These are phyloP conservation scores for Epichloe aotearoae DNA, from an alignment of 2,329 filamentous ascomycete species.

Conservation along the genomic window DNA sequence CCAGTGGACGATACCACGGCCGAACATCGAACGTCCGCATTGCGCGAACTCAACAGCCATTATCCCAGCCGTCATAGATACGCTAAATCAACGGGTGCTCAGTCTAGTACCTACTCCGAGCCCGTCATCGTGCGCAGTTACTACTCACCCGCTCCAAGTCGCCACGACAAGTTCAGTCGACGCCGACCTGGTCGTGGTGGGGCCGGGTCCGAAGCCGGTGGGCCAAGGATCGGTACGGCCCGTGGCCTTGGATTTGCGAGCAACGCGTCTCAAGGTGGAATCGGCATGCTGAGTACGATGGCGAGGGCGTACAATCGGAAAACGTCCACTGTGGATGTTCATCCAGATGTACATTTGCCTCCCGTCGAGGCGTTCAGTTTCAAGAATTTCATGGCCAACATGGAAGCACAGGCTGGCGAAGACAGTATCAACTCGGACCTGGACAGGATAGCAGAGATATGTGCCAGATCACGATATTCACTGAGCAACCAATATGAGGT, in stretches of 20 bases:
- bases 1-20: constrained; percentile 43
- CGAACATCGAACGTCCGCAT: constrained; percentile 43
- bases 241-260: constrained; percentile 21
- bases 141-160: constrained; percentile 30
- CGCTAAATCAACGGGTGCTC: constrained; percentile 41
- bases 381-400: constrained; percentile 48
- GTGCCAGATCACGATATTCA: constrained; percentile 50
- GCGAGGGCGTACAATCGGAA: constrained; percentile 29
- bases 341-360: constrained; percentile 35
- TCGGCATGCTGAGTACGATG: constrained; percentile 30
- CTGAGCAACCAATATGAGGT: constrained; percentile 55
- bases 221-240: constrained; percentile 16
- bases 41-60: constrained; percentile 45
- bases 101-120: constrained; percentile 47
- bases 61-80: constrained; percentile 44
- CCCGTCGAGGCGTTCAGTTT: constrained; percentile 52
- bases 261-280: constrained; percentile 19
- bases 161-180: constrained; percentile 18
- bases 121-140: constrained; percentile 55
- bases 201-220: constrained; percentile 15
- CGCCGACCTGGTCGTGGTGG: constrained; percentile 17
- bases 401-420: constrained; percentile 29
- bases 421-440: constrained; percentile 43
- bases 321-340: constrained; percentile 11
- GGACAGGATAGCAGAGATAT: constrained; percentile 54